Conservation (phyloP, 2,329 filamentous ascomycete genomes). For the Fusarium burgessii region DNA sequence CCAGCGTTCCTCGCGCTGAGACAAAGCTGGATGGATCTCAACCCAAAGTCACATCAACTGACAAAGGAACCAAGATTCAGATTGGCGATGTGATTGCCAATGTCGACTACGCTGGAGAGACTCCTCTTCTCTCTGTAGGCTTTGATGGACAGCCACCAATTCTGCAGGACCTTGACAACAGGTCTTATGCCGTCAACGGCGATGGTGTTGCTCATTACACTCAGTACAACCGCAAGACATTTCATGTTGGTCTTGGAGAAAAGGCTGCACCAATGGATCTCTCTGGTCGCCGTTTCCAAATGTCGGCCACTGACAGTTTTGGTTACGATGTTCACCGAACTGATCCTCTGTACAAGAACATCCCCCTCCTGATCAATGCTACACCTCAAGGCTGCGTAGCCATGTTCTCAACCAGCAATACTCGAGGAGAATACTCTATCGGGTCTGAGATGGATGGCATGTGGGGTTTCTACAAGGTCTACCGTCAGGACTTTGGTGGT, state of each 20-base stretch:
- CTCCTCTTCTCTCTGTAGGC: slow-evolving; percentile 68
- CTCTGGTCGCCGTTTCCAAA: slow-evolving; percentile 71
- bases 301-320: slow-evolving; percentile 78
- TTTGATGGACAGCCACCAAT: slow-evolving; percentile 64
- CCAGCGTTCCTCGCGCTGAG: slow-evolving; percentile 64
- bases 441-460: slow-evolving; percentile 81
- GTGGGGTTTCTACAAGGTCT: slow-evolving; percentile 81
- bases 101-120: slow-evolving; percentile 66
- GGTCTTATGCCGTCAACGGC: slow-evolving; percentile 74
- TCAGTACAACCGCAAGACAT: slow-evolving; percentile 68
- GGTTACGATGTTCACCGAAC: slow-evolving; percentile 78
- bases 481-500: slow-evolving; percentile 78
- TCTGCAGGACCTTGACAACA: slow-evolving; percentile 71
- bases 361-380: slow-evolving; percentile 77
- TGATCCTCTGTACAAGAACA: slow-evolving; percentile 81
- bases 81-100: slow-evolving; percentile 63
- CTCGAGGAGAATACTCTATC: slow-evolving; percentile 72
- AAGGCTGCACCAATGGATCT: slow-evolving; percentile 81
- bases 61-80: slow-evolving; percentile 57
- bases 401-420: slow-evolving; percentile 75
- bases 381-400: slow-evolving; percentile 73
- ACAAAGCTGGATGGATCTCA: slow-evolving; percentile 49
- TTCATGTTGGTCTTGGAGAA: slow-evolving; percentile 79
- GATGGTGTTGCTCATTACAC: slow-evolving; percentile 74
- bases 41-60: slow-evolving; percentile 48